phyloP scores from a whole-genome alignment of 2,329 filamentous ascomycete species.

The Rasamsonia emersonii region DNA sequence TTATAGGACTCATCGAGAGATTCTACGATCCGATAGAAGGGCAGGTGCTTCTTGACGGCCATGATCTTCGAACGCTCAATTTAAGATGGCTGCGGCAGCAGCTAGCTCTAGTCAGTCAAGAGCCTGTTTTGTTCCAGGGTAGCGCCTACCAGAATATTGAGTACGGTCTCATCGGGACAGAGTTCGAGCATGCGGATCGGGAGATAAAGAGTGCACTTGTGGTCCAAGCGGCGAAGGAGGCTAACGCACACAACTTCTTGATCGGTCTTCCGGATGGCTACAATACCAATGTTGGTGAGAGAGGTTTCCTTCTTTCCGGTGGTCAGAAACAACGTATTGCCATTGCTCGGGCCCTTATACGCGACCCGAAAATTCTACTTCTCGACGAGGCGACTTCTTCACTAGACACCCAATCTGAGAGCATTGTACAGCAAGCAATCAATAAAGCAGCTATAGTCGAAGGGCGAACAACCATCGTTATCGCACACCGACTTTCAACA shows the following conservation, averaged over 20 bases:
- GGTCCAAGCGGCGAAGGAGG: conserved; percentile 12
- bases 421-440: conserved; percentile 74
- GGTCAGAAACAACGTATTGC: conserved; percentile 91
- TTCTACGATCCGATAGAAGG: conserved; percentile 78
- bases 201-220: conserved; percentile 36
- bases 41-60: conserved; percentile 65
- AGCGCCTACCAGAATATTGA: conserved; percentile 76
- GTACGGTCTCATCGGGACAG: conserved; percentile 52
- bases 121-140: conserved; percentile 73
- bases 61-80: conserved; percentile 66
- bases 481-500: conserved; percentile 39
- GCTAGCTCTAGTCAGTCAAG: conserved; percentile 80
- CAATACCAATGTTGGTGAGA: conserved; percentile 74
- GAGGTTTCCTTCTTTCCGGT: conserved; percentile 73
- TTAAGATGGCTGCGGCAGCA: conserved; percentile 73
- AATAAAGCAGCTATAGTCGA: conserved; percentile 59
- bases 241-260: conserved; percentile 72
- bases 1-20: conserved; percentile 18
- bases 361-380: conserved; percentile 71
- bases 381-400: conserved; percentile 87
- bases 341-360: conserved; percentile 72
- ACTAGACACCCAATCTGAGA: conserved; percentile 79
- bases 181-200: conserved; percentile 52
- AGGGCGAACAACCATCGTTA: conserved; percentile 34
- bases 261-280: conserved; percentile 66